Conservation (phyloP, 2,329 filamentous ascomycete species). For the Cladosporium velox region DNA sequence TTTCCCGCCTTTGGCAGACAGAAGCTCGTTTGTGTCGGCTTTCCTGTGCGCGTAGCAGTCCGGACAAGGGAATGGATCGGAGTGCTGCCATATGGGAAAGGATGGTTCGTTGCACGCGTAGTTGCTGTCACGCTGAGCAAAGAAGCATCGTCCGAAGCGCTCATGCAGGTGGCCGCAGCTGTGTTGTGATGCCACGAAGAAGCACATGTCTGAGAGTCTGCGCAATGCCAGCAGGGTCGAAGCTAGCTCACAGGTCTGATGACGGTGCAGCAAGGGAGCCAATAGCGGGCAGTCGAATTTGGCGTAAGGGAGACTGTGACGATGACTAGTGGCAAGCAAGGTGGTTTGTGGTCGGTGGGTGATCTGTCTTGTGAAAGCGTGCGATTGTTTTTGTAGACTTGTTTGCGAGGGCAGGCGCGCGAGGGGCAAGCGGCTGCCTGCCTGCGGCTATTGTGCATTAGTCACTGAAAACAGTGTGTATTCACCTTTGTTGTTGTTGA, state of each 20-base stretch:
- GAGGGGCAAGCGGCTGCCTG: neutral
- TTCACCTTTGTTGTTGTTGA: neutral
- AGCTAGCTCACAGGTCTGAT: neutral
- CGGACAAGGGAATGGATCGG: constrained; percentile 24
- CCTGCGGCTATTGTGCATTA: neutral
- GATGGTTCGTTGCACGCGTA: constrained; percentile 16
- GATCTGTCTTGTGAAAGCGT: neutral
- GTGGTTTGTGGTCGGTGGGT: neutral
- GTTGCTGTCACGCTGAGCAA: constrained; percentile 17
- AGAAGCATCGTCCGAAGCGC: constrained; percentile 25
- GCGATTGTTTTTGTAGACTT: neutral
- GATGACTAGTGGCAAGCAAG: neutral
- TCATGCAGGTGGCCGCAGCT: constrained; percentile 25
- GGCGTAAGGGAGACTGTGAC: neutral
- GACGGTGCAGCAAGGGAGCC: neutral
- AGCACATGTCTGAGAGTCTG: constrained; percentile 24
- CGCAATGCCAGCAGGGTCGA: neutral
- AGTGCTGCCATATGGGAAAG: constrained; percentile 22
- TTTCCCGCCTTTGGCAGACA: neutral
- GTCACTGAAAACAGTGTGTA: neutral
- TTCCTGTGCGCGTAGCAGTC: constrained; percentile 15
- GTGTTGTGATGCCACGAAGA: constrained; percentile 24
- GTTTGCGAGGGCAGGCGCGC: neutral
- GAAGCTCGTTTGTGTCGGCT: neutral
- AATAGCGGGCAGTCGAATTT: neutral